These are phyloP conservation scores for Komagataella populi DNA, from an alignment of 805 yeast species.

Conservation along the genomic window DNA sequence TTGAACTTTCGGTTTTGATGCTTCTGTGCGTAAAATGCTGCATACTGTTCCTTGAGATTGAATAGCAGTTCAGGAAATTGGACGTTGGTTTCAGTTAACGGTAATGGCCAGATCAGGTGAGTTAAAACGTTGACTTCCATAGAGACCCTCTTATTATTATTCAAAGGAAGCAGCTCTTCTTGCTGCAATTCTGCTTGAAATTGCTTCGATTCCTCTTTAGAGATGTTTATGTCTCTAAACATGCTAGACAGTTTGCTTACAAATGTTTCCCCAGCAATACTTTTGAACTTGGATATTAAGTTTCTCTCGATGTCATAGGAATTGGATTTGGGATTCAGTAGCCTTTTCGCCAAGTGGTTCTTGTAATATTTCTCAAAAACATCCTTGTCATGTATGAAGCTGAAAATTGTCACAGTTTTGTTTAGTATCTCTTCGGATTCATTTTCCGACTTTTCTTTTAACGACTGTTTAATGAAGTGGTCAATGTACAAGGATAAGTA, in stretches of 20 bases:
- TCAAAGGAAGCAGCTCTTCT: slow-evolving; percentile 5
- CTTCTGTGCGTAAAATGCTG: slow-evolving; percentile 31
- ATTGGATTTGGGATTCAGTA: slow-evolving; percentile 32
- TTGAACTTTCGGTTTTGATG: slow-evolving; percentile 45
- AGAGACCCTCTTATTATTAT: slow-evolving; percentile 20
- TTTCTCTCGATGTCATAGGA: slow-evolving; percentile 54
- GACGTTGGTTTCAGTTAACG: slow-evolving; percentile 22
- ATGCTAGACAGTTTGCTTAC: slow-evolving; percentile 74
- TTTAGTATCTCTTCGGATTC: slow-evolving; percentile 33
- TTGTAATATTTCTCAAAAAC: slow-evolving; percentile 76
- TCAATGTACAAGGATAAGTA: slow-evolving; percentile 45
- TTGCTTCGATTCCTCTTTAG: slow-evolving; percentile 31
- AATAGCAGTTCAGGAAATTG: slow-evolving; percentile 30
- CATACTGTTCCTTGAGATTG: slow-evolving; percentile 29
- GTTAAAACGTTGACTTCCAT: slow-evolving; percentile 44
- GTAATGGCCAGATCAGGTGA: slow-evolving; percentile 56
- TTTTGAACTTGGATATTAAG: slow-evolving; percentile 52
- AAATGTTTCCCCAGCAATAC: slow-evolving; percentile 69
- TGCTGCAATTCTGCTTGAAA: slow-evolving; percentile 15
- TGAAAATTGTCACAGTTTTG: slow-evolving; percentile 46
- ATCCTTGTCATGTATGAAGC: slow-evolving; percentile 70
- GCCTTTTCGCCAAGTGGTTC: slow-evolving; percentile 73
- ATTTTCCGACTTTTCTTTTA: slow-evolving; percentile 31
- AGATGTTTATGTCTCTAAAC: slow-evolving; percentile 65
- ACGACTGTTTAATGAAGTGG: slow-evolving; percentile 34